These are phyloP conservation scores for Sanghuangporus sanghuang DNA, from an alignment of 1,284 basidiomycete species.

Conservation along the genomic window DNA sequence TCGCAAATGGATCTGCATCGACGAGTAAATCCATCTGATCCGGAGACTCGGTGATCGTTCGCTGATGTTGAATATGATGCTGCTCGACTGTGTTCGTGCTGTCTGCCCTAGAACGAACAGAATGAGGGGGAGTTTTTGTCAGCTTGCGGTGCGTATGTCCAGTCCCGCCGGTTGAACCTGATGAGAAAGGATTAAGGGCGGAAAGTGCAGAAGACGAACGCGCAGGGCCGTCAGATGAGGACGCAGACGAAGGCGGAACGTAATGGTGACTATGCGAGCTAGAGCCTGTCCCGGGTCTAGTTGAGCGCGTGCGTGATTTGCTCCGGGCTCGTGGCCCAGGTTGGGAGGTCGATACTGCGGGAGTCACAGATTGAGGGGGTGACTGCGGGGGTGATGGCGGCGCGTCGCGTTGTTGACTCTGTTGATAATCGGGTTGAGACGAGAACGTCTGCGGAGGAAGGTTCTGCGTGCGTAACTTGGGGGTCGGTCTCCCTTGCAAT, in stretches of 20 bases:
- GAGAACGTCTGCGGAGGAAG: neutral
- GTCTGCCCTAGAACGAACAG: neutral
- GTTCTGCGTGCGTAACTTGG: constrained; percentile 1
- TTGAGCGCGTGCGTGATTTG: constrained; percentile 5
- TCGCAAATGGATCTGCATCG: constrained; percentile 57
- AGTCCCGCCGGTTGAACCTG: neutral
- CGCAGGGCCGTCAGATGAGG: constrained; percentile 5
- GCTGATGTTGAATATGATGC: neutral
- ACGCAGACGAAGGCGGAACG: constrained; percentile 13
- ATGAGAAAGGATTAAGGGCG: neutral
- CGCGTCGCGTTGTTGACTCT: neutral
- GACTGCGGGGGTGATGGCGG: constrained; percentile 14
- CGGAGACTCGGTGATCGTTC: neutral
- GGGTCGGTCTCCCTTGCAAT: neutral
- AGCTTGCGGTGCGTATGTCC: constrained; percentile 2
- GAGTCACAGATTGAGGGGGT: constrained; percentile 5
- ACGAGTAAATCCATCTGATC: constrained; percentile 20
- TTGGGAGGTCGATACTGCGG: neutral
- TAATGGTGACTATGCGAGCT: constrained; percentile 5
- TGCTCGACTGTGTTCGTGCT: neutral
- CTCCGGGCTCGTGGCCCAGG: neutral
- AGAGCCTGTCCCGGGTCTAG: neutral
- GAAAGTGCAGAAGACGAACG: constrained; percentile 4
- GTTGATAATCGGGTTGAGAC: neutral
- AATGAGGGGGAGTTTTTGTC: constrained; percentile 5